phyloP scores from a whole-genome alignment of 768 basidiomycete species.

The Leccinum disarticulatum region DNA sequence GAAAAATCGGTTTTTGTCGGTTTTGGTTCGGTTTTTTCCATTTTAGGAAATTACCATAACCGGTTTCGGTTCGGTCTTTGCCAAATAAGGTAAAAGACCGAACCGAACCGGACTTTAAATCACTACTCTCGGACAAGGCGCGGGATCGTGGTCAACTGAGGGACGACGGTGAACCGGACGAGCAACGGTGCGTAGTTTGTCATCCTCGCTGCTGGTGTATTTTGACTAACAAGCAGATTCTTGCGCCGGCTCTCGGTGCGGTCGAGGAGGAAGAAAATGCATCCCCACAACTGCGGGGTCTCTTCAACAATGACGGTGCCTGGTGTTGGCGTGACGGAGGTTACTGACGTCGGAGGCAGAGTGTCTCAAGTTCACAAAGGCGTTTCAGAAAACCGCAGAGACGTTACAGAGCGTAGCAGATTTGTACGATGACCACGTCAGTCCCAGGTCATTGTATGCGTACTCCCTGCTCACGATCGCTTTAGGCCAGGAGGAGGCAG shows the following conservation, averaged over 20 bases:
- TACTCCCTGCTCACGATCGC: conserved; percentile 5
- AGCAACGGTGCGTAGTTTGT: too few species aligned
- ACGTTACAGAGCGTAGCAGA: conserved; percentile 73
- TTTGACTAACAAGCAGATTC: too few species aligned
- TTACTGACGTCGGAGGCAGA: conserved; percentile 32
- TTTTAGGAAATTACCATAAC: too few species aligned
- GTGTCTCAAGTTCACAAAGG: conserved; percentile 77
- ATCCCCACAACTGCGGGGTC: conserved; percentile 46
- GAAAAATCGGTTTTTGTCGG: too few species aligned
- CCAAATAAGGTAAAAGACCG: too few species aligned
- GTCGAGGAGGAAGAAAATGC: conserved; percentile 42
- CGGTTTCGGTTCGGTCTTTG: too few species aligned
- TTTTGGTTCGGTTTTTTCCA: too few species aligned
- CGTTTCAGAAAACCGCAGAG: conserved; percentile 73
- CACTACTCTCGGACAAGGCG: too few species aligned
- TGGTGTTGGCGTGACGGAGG: conserved; percentile 81
- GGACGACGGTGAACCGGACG: too few species aligned
- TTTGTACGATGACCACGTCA: conserved; percentile 75
- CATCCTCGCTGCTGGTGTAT: too few species aligned
- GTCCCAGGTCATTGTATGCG: conserved; percentile 25
- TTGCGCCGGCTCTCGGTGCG: conserved; percentile 45
- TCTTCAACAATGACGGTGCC: conserved; percentile 70
- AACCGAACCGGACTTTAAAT: too few species aligned
- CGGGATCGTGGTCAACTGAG: too few species aligned
- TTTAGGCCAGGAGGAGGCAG: conserved; percentile 70